phyloP scores from a whole-genome alignment of 768 basidiomycete species.

The Tremella mesenterica region DNA sequence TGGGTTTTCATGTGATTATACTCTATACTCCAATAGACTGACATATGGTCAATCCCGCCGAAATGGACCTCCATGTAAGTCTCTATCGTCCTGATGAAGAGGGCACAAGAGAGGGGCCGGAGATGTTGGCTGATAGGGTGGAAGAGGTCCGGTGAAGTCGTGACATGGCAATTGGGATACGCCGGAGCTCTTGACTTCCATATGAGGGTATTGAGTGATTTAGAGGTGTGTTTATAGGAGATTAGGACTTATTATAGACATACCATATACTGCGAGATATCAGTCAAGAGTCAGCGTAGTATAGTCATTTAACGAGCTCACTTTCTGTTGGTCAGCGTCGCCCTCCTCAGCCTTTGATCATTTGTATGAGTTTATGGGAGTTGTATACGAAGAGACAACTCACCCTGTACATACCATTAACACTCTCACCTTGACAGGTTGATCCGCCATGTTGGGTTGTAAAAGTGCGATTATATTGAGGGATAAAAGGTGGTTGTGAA shows the following conservation, averaged over 20 bases:
- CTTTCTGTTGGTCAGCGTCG: slow-evolving; percentile 20
- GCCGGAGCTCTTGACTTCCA: no score
- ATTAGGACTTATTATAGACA: not conserved
- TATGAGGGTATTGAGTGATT: no score
- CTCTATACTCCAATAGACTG: not conserved
- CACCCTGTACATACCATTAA: slow-evolving; percentile 44
- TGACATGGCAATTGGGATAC: no score
- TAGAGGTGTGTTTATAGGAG: not conserved
- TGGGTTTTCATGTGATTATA: no score
- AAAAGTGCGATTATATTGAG: no score
- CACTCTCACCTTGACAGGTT: slow-evolving; percentile 25
- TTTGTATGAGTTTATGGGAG: no score
- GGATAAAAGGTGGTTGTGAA: no score
- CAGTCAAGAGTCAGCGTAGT: not conserved
- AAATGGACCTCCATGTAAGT: no score
- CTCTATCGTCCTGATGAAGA: no score
- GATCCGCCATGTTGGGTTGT: not conserved
- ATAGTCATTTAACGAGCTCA: slow-evolving; percentile 8
- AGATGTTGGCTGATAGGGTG: no score
- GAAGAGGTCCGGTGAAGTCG: no score
- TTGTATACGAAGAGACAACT: slow-evolving; percentile 3
- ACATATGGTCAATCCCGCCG: not conserved
- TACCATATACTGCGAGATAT: slow-evolving; percentile 10
- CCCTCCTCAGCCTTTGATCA: not conserved
- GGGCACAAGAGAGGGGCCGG: no score